A percentile compares a stretch with the other conserved stretches of the same genome.
Conservation (phyloP, 2,329 filamentous ascomycete genomes). For the Nemania sp. region DNA sequence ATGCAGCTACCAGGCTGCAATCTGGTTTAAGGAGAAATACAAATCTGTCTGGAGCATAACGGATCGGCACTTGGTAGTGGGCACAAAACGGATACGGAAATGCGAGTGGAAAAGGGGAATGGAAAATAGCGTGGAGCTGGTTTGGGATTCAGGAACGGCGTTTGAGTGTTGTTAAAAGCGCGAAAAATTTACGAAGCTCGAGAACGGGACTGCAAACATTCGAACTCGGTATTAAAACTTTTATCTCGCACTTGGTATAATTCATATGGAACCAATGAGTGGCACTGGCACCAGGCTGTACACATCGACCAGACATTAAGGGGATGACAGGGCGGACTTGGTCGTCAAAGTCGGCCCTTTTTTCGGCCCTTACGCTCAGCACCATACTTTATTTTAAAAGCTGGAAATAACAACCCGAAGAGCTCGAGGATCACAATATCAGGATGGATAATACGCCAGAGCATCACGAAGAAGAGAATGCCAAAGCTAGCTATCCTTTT, state of each 20-base stretch:
- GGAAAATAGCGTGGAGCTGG: background rate
- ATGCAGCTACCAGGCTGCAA: too few species aligned
- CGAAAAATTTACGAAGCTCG: background rate
- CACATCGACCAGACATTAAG: background rate
- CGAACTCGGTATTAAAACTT: background rate
- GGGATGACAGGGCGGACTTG: background rate
- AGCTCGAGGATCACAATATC: background rate
- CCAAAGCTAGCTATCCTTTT: too few species aligned
- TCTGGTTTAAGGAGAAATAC: too few species aligned
- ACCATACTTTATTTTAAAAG: background rate
- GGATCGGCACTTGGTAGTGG: too few species aligned
- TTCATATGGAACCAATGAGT: too few species aligned
- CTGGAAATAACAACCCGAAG: background rate
- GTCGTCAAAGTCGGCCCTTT: background rate
- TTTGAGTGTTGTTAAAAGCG: background rate
- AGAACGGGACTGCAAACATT: background rate
- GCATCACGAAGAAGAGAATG: too few species aligned
- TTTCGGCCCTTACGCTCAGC: background rate
- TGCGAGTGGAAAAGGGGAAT: background rate
- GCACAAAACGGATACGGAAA: too few species aligned
- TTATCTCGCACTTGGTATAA: background rate
- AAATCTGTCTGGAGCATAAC: too few species aligned
- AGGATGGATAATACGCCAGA: background rate
- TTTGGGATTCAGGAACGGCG: conserved; percentile 2
- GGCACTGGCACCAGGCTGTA: background rate